Conservation (phyloP, 208 protist genomes). For the Trypanosoma mega region DNA sequence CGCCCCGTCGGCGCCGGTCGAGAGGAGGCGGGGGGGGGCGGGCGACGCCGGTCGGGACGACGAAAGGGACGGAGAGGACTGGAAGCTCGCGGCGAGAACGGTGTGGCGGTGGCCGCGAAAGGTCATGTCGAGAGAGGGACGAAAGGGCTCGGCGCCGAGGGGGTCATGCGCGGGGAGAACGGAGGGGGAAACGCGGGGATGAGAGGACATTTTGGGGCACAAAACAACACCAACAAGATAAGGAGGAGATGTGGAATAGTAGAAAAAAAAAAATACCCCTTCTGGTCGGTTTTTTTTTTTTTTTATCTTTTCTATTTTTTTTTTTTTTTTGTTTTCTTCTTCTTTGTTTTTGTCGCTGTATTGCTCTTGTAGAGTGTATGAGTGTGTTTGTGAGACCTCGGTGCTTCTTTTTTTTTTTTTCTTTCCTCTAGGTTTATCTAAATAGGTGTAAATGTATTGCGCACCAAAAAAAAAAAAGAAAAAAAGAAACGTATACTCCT, state of each 20-base stretch:
- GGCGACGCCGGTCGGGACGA: conserved; percentile 74
- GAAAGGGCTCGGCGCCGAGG: conserved; percentile 16
- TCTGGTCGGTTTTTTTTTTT: neutral
- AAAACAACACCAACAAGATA: neutral
- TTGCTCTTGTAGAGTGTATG: no score
- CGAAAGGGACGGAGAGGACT: conserved; percentile 10
- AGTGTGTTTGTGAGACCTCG: no score
- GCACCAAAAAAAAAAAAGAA: no score
- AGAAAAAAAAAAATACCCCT: conserved; percentile 16
- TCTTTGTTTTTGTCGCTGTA: no score
- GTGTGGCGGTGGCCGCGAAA: conserved; percentile 71
- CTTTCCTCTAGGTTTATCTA: no score
- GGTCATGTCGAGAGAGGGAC: conserved; percentile 65
- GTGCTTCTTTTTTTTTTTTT: no score
- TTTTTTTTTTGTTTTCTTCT: neutral
- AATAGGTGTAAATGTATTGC: no score
- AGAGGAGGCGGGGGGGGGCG: conserved; percentile 50
- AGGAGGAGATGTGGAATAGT: conserved; percentile 6
- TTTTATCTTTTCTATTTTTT: conserved; percentile 20
- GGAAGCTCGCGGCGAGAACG: conserved; percentile 56
- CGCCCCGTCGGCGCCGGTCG: conserved; percentile 67
- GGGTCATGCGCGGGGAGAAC: conserved; percentile 7
- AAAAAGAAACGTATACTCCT: no score
- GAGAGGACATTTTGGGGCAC: neutral
- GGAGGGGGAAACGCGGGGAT: neutral